These are phyloP conservation scores for Laburnicola sp. DNA, from an alignment of 2,329 filamentous ascomycete species.

Conservation along the genomic window DNA sequence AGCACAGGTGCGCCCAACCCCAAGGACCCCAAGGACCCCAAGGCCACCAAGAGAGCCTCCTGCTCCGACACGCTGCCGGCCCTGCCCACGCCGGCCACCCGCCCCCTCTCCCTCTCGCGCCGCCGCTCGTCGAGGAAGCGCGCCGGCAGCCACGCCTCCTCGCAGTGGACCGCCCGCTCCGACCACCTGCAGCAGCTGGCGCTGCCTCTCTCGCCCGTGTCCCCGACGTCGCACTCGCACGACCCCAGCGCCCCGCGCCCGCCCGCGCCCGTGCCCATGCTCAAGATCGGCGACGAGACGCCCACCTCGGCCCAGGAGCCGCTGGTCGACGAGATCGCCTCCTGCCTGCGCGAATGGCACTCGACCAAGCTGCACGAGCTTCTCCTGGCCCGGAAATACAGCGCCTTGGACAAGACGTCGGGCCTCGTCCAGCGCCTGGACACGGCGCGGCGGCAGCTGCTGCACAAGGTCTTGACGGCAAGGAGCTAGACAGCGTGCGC, in stretches of 20 bases:
- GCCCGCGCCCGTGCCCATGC: slow-evolving; percentile 90
- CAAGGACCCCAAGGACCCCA: slow-evolving; percentile 32
- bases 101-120: slow-evolving; percentile 34
- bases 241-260: slow-evolving; percentile 74
- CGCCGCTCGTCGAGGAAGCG: slow-evolving; percentile 38
- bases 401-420: slow-evolving; percentile 77
- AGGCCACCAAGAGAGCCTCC: slow-evolving; percentile 28
- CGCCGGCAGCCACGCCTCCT: slow-evolving; percentile 40
- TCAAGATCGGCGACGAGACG: slow-evolving; percentile 97
- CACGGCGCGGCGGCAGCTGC: slow-evolving; percentile 80
- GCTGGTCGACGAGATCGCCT: slow-evolving; percentile 95
- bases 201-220: slow-evolving; percentile 46
- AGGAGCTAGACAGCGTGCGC: slow-evolving; percentile 78
- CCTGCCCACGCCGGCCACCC: slow-evolving; percentile 27
- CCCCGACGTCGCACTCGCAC: slow-evolving; percentile 47
- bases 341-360: slow-evolving; percentile 96
- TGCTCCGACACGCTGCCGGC: slow-evolving; percentile 31
- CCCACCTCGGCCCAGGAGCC: slow-evolving; percentile 87
- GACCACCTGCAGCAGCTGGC: slow-evolving; percentile 45
- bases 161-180: slow-evolving; percentile 44
- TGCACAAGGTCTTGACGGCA: slow-evolving; percentile 89
- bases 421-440: slow-evolving; percentile 81
- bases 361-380: slow-evolving; percentile 94
- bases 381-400: slow-evolving; percentile 79
- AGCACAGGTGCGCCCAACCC: slow-evolving; percentile 36